These are phyloP conservation scores for Phialemoniopsis sp. DNA, from an alignment of 2,329 filamentous ascomycete species.

Conservation along the genomic window DNA sequence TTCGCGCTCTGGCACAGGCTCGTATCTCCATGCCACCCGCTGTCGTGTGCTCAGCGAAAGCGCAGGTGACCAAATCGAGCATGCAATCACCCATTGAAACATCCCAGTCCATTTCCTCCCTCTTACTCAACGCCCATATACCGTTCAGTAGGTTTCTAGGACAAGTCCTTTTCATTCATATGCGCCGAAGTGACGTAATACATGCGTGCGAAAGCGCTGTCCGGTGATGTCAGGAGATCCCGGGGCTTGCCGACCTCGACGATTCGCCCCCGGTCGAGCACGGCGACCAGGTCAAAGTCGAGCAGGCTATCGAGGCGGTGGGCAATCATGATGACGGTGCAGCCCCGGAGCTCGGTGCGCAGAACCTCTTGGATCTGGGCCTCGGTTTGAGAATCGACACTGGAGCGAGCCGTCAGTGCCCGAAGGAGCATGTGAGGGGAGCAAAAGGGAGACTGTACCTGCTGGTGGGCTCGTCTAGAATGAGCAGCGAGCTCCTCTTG, in stretches of 20 bases:
- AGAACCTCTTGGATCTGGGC: conserved; percentile 9
- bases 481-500: conserved; percentile 25
- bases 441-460: conserved; percentile 16
- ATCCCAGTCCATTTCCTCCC: no score
- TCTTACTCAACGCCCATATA: no score
- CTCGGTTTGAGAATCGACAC: conserved; percentile 11
- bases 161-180: no score
- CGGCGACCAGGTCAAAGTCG: conserved; percentile 14
- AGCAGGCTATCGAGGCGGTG: conserved; percentile 13
- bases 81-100: no score
- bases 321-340: conserved; percentile 11
- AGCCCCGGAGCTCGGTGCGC: conserved; percentile 5
- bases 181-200: no score
- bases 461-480: conserved; percentile 37
- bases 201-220: no score
- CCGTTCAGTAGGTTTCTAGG: no score
- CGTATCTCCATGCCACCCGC: no score
- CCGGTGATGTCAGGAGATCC: conserved; percentile 1
- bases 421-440: background rate
- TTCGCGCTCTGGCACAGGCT: no score
- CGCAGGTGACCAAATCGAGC: no score
- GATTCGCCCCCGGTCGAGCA: conserved; percentile 10
- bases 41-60: no score
- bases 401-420: background rate
- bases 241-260: conserved; percentile 5